phyloP scores from a whole-genome alignment of 495 filamentous ascomycete species.

The Penicillium chermesinum region DNA sequence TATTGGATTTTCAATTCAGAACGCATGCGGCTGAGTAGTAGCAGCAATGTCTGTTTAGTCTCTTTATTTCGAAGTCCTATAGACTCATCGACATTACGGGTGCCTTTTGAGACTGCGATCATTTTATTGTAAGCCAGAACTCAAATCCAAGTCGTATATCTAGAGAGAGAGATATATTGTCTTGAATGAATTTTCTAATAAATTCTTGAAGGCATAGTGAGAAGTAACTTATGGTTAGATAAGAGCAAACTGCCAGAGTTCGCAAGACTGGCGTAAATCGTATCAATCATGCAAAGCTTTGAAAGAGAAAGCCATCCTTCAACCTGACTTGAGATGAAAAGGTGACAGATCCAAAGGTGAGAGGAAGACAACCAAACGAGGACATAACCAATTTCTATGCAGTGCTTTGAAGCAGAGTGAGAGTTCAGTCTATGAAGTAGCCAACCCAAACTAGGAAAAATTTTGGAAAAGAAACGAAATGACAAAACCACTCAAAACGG shows the following conservation, averaged over 20 bases:
- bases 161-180: too few relatives aligned
- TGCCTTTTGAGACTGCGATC: too few relatives aligned
- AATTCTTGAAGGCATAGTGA: not conserved
- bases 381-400: conserved; percentile 18
- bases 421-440: conserved; percentile 21
- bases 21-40: too few relatives aligned
- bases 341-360: not conserved
- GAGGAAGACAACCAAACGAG: not conserved
- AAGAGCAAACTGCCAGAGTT: conserved; percentile 1
- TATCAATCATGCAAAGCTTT: conserved; percentile 8
- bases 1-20: conserved; percentile 6
- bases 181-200: too few relatives aligned
- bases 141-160: not conserved
- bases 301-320: not conserved
- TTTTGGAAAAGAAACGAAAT: conserved; percentile 13
- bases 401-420: conserved; percentile 2
- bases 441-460: conserved; percentile 8
- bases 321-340: not conserved
- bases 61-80: too few relatives aligned
- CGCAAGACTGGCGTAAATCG: not conserved
- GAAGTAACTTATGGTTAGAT: not conserved
- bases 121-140: too few relatives aligned
- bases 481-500: not conserved
- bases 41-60: too few relatives aligned
- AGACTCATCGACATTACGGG: too few relatives aligned